Conservation (phyloP, 169 alveolate species). For the Plasmodium gonderi region DNA sequence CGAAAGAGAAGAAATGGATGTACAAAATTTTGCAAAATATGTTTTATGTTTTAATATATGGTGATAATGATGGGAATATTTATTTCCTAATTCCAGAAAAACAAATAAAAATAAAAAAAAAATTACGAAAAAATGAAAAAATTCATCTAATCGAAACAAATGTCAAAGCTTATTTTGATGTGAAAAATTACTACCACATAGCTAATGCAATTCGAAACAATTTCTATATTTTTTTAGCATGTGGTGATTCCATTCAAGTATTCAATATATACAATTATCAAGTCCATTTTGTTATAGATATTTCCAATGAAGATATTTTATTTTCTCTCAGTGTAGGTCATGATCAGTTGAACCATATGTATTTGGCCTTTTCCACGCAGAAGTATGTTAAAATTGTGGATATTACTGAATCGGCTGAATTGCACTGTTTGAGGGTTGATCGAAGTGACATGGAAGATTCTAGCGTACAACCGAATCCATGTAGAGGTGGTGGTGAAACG, state of each 20-base stretch:
- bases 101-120: conserved; percentile 54
- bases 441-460: background rate
- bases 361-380: conserved; percentile 40
- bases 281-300: conserved; percentile 11
- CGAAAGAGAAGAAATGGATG: background rate
- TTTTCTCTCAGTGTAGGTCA: conserved; percentile 13
- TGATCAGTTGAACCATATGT: background rate
- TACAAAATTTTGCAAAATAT: background rate
- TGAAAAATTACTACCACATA: conserved; percentile 3
- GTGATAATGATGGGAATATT: conserved; percentile 51
- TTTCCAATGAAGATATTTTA: conserved; percentile 14
- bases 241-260: conserved; percentile 19
- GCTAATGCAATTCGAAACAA: conserved; percentile 10
- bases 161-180: conserved; percentile 54
- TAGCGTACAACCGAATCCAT: background rate
- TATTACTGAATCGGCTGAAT: background rate
- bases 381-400: conserved; percentile 33
- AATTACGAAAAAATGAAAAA: conserved; percentile 9
- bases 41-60: conserved; percentile 63
- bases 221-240: conserved; percentile 23
- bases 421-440: background rate
- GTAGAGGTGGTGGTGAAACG: background rate
- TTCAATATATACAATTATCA: conserved; percentile 33
- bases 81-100: conserved; percentile 54
- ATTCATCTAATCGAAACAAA: conserved; percentile 47